A percentile compares a stretch with the other conserved stretches of the same genome.
Conservation (phyloP, 176 grass and related monocot genomes). For the Leersia perrieri region DNA sequence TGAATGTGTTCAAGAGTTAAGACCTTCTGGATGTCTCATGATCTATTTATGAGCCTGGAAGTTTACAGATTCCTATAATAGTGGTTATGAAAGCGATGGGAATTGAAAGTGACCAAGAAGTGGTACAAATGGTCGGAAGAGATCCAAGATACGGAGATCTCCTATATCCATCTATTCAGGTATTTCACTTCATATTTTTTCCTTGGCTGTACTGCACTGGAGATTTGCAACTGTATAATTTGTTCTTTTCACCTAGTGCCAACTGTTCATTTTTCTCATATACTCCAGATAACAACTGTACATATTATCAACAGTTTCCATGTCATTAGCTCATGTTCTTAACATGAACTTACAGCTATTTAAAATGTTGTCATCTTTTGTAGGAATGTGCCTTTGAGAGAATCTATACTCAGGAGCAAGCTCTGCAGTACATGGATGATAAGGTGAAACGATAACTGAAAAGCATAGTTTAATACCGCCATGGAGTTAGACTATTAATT, state of each 20-base stretch:
- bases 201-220: neutral
- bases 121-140: conserved; percentile 94
- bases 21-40: conserved; percentile 5
- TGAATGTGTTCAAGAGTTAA: neutral
- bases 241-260: conserved; percentile 6
- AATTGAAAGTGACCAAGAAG: conserved; percentile 92
- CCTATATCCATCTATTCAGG: conserved; percentile 86
- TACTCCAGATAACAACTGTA: neutral
- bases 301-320: neutral
- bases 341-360: neutral
- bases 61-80: conserved; percentile 88
- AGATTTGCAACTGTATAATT: neutral
- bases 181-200: conserved; percentile 24
- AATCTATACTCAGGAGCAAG: conserved; percentile 89
- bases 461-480: neutral
- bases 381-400: conserved; percentile 94
- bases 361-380: conserved; percentile 15
- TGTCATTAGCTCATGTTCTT: neutral
- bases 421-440: conserved; percentile 80
- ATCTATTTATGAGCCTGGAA: conserved; percentile 19
- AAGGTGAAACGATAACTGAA: conserved; percentile 48
- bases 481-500: neutral
- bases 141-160: conserved; percentile 79
- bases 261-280: conserved; percentile 10
- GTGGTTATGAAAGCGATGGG: conserved; percentile 99